Base-by-base conservation (phyloP, 2,329 filamentous ascomycete species). In the Aspergillus sergii region DNA sequence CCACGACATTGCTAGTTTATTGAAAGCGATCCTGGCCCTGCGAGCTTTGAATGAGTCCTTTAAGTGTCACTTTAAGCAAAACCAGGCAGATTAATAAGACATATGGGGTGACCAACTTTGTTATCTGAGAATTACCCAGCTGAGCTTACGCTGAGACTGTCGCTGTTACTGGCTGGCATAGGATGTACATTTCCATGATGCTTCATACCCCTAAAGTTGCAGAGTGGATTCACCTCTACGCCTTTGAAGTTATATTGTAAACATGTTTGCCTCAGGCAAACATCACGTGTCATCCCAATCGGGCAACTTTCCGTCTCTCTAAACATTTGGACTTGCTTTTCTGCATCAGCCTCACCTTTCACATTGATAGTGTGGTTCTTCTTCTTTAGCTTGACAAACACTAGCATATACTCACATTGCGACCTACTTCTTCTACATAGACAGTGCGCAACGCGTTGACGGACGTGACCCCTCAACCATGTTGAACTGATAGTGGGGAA, bases 281-380 rank as follows among this genome's bases (percentile, higher is more conserved):
- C 0, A 26, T 58, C 63, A 64, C 60, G 60, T 64, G 63, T 30
- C 23, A 30, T 16, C 56, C 48, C 30, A 21, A 54, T 62, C 39
- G 45, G 60, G 60, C 19, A 62, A 58, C 28, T 30, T 30, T 39
- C 34, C 34, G 50, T 43, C 12, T 41, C 19, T 46, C 54, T 55
- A 28, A 32, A 45, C 36, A 54, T 54, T 32, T 39, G 26, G 32
- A 46, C 23, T 34, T 30, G 45, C 43, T 48, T 41, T 16, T 34
- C 26, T 48, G n/a, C 48, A 41, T 60, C 48, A 21, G n/a, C 48
- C 30, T 51, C 48, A n/a, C 48, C 19, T 51, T n/a, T n/a, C 10
- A n/a, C 23, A 4, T 48, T 48, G 11, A 48, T 12, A 28, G 45
- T 26, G 12, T 28, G 14, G 12, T 26, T 28, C 2, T 19, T 48